These are phyloP conservation scores for Arthrobotrys sinensis DNA, from an alignment of 2,329 filamentous ascomycete genomes.

Conservation along the genomic window DNA sequence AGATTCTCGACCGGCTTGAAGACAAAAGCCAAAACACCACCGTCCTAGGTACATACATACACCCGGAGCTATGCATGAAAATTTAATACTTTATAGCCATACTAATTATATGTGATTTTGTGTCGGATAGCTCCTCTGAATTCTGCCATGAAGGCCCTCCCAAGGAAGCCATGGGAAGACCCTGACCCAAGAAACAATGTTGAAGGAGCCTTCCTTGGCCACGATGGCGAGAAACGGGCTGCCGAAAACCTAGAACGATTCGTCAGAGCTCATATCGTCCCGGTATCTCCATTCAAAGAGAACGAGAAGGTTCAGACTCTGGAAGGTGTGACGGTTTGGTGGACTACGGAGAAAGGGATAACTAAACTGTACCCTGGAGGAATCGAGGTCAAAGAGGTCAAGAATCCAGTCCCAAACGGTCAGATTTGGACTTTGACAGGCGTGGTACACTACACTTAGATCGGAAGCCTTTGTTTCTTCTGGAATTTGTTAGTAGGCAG, in stretches of 20 bases:
- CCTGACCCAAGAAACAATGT: slow-evolving; percentile 75
- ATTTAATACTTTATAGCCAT: background rate
- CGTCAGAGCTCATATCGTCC: slow-evolving; percentile 87
- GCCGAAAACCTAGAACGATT: slow-evolving; percentile 82
- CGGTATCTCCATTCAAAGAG: slow-evolving; percentile 79
- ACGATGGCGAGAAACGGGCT: slow-evolving; percentile 81
- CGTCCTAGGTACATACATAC: slow-evolving; percentile 46
- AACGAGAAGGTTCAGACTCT: slow-evolving; percentile 78
- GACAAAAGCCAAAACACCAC: slow-evolving; percentile 52
- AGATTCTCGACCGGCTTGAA: slow-evolving; percentile 46
- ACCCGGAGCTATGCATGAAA: background rate
- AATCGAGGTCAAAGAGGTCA: slow-evolving; percentile 82
- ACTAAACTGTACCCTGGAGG: slow-evolving; percentile 83
- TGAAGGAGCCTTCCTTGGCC: slow-evolving; percentile 79
- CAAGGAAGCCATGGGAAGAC: slow-evolving; percentile 89
- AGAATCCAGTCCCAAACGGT: slow-evolving; percentile 85
- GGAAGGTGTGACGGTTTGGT: slow-evolving; percentile 82
- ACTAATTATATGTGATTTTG: slow-evolving; percentile 2
- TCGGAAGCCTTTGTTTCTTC: background rate
- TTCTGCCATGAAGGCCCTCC: slow-evolving; percentile 81
- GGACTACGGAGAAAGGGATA: slow-evolving; percentile 77
- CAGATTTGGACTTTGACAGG: slow-evolving; percentile 78
- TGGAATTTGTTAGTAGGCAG: background rate
- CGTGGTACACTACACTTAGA: slow-evolving; percentile 72
- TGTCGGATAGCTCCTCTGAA: slow-evolving; percentile 80